These are phyloP conservation scores for Xylariaceae sp. DNA, from an alignment of 2,329 filamentous ascomycete species.

Conservation along the genomic window DNA sequence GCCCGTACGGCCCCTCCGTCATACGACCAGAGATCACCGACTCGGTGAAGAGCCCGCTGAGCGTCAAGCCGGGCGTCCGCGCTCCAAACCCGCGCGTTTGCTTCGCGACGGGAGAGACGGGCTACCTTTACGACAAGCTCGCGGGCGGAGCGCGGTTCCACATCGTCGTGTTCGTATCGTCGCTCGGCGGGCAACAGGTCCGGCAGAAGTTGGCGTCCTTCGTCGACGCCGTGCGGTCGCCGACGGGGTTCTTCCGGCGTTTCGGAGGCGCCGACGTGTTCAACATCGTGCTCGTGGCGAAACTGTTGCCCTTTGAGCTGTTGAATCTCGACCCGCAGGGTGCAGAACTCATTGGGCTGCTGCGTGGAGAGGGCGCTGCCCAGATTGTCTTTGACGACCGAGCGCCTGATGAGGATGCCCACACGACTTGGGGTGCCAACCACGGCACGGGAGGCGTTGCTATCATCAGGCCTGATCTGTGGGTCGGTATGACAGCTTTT, in stretches of 20 bases:
- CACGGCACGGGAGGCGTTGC: constrained; percentile 13
- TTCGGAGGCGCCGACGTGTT: constrained; percentile 26
- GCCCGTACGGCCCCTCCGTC: constrained; percentile 18
- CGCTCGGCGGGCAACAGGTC: constrained; percentile 17
- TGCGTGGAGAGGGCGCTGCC: not conserved
- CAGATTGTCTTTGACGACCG: constrained; percentile 15
- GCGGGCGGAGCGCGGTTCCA: constrained; percentile 25
- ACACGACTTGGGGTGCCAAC: constrained; percentile 12
- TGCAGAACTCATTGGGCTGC: constrained; percentile 2
- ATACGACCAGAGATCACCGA: not conserved
- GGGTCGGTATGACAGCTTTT: constrained; percentile 13
- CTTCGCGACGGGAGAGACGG: constrained; percentile 19
- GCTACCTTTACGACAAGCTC: constrained; percentile 32
- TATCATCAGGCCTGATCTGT: constrained; percentile 16
- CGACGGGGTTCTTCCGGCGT: constrained; percentile 23
- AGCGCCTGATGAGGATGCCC: constrained; percentile 16
- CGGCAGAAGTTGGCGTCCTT: constrained; percentile 13
- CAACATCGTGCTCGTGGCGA: constrained; percentile 28
- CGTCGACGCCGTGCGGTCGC: constrained; percentile 8
- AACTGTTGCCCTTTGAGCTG: constrained; percentile 24
- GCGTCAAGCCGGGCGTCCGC: constrained; percentile 26
- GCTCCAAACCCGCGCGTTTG: constrained; percentile 30
- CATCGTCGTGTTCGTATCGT: constrained; percentile 28
- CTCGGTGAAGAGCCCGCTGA: constrained; percentile 4
- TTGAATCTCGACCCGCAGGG: not conserved